A percentile compares a stretch with the other conserved stretches of the same genome.
These are phyloP conservation scores for Colletotrichum sp. DNA, from an alignment of 2,329 filamentous ascomycete species.

Conservation along the genomic window DNA sequence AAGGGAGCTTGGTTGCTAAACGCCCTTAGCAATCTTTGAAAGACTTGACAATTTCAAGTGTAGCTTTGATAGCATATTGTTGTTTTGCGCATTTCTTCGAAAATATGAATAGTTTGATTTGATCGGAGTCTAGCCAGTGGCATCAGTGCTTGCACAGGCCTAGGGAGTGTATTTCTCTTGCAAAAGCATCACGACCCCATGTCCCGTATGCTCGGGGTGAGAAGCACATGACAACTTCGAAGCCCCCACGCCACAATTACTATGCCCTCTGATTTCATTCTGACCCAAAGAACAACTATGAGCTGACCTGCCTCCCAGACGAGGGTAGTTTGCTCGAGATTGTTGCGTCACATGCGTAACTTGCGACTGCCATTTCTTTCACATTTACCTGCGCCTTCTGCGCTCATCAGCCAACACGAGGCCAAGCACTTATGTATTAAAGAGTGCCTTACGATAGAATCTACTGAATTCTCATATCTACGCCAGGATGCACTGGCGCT, in stretches of 20 bases:
- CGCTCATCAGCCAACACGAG: neutral
- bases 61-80: neutral
- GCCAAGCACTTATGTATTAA: neutral
- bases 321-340: neutral
- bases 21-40: neutral
- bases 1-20: neutral
- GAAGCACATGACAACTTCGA: neutral
- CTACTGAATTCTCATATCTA: neutral
- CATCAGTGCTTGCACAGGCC: too few species aligned
- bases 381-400: neutral
- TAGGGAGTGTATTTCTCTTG: too few species aligned
- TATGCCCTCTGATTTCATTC: neutral
- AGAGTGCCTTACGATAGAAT: neutral
- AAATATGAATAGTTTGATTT: neutral
- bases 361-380: neutral
- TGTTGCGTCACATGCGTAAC: neutral
- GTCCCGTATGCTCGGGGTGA: neutral
- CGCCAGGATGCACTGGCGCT: neutral
- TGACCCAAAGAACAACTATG: neutral
- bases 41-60: neutral
- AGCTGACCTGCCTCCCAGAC: neutral
- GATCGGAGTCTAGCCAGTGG: neutral
- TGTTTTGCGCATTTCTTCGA: neutral
- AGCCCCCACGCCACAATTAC: rapidly evolving
- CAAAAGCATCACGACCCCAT: too few species aligned